Conservation (phyloP, 352 stramenopile genomes). For the Phytophthora hybrid region DNA sequence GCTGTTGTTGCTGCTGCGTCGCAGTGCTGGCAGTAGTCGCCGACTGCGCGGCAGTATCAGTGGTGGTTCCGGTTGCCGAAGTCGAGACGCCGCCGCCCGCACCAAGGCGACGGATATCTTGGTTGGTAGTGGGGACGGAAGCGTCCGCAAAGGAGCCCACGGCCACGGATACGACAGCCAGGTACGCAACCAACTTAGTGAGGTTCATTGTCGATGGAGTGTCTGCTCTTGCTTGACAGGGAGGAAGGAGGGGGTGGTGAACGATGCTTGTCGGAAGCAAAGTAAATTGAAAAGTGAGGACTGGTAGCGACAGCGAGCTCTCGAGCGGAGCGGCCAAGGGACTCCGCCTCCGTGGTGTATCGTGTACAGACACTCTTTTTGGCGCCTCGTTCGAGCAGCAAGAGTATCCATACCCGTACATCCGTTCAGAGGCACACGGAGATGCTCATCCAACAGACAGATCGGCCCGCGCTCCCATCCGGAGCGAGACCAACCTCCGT, state of each 20-base stretch:
- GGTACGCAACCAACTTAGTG: slow-evolving; percentile 39
- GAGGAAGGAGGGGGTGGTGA: slow-evolving; percentile 17
- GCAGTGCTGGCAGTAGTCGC: slow-evolving; percentile 20
- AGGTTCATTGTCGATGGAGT: slow-evolving; percentile 36
- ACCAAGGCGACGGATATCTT: slow-evolving; percentile 31
- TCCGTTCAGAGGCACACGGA: slow-evolving; percentile 26
- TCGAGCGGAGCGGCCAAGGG: slow-evolving; percentile 21
- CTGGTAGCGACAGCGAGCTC: neutral
- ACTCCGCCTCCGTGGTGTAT: slow-evolving; percentile 9
- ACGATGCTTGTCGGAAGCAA: slow-evolving; percentile 37
- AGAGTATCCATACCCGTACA: slow-evolving; percentile 17
- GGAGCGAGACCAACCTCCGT: slow-evolving; percentile 20
- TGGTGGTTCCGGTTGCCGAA: slow-evolving; percentile 28
- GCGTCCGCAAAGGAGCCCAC: slow-evolving; percentile 32
- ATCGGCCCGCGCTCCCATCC: slow-evolving; percentile 22
- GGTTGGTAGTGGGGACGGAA: slow-evolving; percentile 15
- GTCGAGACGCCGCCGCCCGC: slow-evolving; percentile 33
- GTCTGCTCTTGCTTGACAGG: slow-evolving; percentile 1
- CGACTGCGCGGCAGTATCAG: slow-evolving; percentile 10
- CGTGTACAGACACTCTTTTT: slow-evolving; percentile 9
- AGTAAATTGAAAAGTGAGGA: slow-evolving; percentile 41
- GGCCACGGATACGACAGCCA: slow-evolving; percentile 33
- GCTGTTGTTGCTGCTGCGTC: slow-evolving; percentile 3
- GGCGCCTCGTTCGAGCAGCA: slow-evolving; percentile 26
- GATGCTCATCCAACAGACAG: slow-evolving; percentile 36